phyloP scores from a whole-genome alignment of 768 basidiomycete genomes.

The Trametopsis cervina region DNA sequence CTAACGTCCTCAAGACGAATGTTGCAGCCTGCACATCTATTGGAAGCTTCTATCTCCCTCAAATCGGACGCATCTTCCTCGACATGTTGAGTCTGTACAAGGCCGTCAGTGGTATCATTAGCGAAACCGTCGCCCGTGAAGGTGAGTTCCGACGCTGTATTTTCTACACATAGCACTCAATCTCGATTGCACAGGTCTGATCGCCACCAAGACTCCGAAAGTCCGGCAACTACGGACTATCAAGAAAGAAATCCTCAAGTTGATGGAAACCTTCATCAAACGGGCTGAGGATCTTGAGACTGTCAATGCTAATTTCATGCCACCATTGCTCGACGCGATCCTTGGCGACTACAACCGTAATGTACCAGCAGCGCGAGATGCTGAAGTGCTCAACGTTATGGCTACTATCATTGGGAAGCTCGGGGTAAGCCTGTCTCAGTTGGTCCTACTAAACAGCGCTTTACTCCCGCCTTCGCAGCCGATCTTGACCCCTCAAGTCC shows the following conservation, averaged over 20 bases:
- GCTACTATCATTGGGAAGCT: constrained; percentile 86
- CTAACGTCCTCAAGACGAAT: constrained; percentile 97
- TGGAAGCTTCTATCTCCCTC: constrained; percentile 95
- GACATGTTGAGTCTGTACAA: constrained; percentile 99
- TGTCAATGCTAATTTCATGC: constrained; percentile 89
- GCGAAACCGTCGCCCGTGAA: constrained; percentile 82
- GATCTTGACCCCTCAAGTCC: constrained; percentile 87
- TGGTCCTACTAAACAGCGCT: no score
- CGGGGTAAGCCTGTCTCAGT: constrained; percentile 62
- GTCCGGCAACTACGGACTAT: constrained; percentile 91
- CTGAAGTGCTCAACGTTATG: constrained; percentile 97
- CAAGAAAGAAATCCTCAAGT: constrained; percentile 95
- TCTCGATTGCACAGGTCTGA: constrained; percentile 46
- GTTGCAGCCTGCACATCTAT: constrained; percentile 97
- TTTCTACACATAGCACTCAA: constrained; percentile 1
- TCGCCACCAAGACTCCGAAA: constrained; percentile 96
- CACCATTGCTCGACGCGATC: constrained; percentile 91
- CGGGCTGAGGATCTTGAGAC: constrained; percentile 95
- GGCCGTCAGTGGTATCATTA: constrained; percentile 94
- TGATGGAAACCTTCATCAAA: constrained; percentile 97
- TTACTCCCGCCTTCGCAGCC: constrained; percentile 50
- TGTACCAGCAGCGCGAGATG: constrained; percentile 88
- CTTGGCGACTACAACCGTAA: constrained; percentile 97
- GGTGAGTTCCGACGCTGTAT: constrained; percentile 35
- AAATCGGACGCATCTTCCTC: constrained; percentile 90